Conservation (phyloP, 768 basidiomycete species). For the Psilocybe cubensis region DNA sequence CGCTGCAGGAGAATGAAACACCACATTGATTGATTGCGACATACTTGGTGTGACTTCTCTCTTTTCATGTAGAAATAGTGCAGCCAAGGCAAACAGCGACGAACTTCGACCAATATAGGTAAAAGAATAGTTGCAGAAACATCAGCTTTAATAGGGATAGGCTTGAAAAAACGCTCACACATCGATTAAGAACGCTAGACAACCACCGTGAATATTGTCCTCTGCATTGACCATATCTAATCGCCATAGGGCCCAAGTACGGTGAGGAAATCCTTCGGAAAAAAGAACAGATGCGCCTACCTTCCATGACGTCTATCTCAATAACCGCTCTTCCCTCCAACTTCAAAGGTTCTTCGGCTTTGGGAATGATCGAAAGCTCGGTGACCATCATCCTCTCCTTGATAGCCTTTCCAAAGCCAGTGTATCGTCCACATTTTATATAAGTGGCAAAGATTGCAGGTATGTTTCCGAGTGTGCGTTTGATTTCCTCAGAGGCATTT, state of each 20-base stretch:
- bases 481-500: conserved; percentile 28
- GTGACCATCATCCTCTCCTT: conserved; percentile 31
- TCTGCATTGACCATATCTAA: conserved; percentile 56
- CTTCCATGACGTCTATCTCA: conserved; percentile 44
- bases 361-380: conserved; percentile 41
- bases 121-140: neutral
- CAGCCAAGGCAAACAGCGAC: conserved; percentile 50
- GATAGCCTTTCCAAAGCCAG: conserved; percentile 26
- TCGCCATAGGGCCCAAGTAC: too few relatives aligned
- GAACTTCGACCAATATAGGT: too few relatives aligned
- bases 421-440: conserved; percentile 7
- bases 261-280: neutral
- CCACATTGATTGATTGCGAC: conserved; percentile 54
- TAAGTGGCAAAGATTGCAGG: conserved; percentile 16
- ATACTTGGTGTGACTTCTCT: conserved; percentile 36
- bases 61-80: conserved; percentile 28
- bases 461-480: conserved; percentile 22
- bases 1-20: conserved; percentile 60
- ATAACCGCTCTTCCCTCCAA: conserved; percentile 45
- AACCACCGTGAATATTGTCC: conserved; percentile 55
- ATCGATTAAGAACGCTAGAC: conserved; percentile 56
- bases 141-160: neutral
- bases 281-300: conserved; percentile 27
- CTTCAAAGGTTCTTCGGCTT: conserved; percentile 44
- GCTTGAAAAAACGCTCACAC: conserved; percentile 34